phyloP scores from a whole-genome alignment of 208 protist genomes.

The Trichomonas tenax region DNA sequence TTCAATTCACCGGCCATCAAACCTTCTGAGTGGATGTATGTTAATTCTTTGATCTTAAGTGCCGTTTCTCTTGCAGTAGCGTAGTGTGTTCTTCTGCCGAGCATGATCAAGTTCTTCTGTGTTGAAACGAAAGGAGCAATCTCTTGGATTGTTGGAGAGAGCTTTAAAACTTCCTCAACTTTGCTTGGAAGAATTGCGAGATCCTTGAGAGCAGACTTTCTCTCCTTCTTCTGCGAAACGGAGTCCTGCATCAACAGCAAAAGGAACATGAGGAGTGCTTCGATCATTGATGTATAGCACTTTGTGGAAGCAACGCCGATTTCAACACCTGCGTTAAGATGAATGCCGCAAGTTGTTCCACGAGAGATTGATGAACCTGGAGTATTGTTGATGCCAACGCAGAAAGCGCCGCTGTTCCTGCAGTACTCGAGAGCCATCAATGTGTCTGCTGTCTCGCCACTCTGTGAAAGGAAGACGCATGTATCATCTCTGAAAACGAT shows the following conservation, averaged over 20 bases:
- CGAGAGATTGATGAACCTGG: slow-evolving; percentile 51
- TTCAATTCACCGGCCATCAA: slow-evolving; percentile 28
- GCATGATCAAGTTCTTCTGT: slow-evolving; percentile 38
- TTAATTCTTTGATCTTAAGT: slow-evolving; percentile 34
- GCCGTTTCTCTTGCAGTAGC: slow-evolving; percentile 41
- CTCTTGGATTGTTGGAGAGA: slow-evolving; percentile 25
- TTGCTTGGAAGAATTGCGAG: neutral
- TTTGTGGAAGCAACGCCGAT: slow-evolving; percentile 55
- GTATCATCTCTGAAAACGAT: neutral
- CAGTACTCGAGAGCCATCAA: slow-evolving; percentile 39
- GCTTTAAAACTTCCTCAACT: neutral
- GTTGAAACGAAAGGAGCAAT: slow-evolving; percentile 41
- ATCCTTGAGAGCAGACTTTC: neutral
- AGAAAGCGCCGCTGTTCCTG: slow-evolving; percentile 33
- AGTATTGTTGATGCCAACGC: slow-evolving; percentile 47
- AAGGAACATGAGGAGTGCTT: neutral
- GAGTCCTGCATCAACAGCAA: neutral
- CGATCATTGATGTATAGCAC: slow-evolving; percentile 34
- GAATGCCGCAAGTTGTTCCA: slow-evolving; percentile 44
- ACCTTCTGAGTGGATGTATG: slow-evolving; percentile 34
- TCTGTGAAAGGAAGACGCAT: slow-evolving; percentile 43
- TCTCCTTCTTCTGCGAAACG: neutral
- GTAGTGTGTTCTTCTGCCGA: slow-evolving; percentile 41
- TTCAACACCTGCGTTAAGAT: slow-evolving; percentile 51
- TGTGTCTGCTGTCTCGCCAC: slow-evolving; percentile 52